Base-by-base conservation (phyloP, 768 basidiomycete species). In the Sistotremastrum suecicum region DNA sequence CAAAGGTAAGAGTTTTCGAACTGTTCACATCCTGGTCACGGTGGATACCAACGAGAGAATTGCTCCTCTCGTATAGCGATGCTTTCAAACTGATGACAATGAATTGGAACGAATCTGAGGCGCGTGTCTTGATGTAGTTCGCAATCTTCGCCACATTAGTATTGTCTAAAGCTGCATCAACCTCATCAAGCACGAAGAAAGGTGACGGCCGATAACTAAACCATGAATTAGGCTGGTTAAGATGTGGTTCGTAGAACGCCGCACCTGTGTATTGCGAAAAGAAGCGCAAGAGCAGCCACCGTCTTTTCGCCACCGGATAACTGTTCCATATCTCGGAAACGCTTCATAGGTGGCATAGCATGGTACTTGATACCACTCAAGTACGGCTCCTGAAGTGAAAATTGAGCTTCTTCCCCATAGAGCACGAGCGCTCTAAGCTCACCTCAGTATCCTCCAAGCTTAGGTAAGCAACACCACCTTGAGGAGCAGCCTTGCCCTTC, bases 311-410 rank as follows among this genome's bases (percentile, higher is more conserved):
- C 95, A 45, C 94, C 95, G 0, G 92, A 98, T 9, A 98, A 69
- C 60, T 98, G 94, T 48, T 97, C 92, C 92, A 98, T 98, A 59
- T 98, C 95, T 50, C 92, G 75, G 73, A 98, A 98, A 2, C 91
- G 84, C 61, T 99, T 99, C 83, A 97, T 94, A 0, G 95, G 95
- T 0, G 95, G 95, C 95, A 98, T 99, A 1, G 94, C 92, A 57
- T 98, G 94, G 59, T 98, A 98, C 62, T 95, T 97, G 67, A 99
- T 88, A 45, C 95, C 89, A 35, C 76, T 79, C 20, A 68, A 69
- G 52, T 90, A 90, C 1, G 88, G 87, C 63, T 87, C 84, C 84
- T 85, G 50, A 42, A 9, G 40, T 12, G n/a, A 39, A 38, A 43
- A 33, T 36, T 33, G 43, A 3, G 28, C 12, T 10, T 28, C 11